Percentiles rank a stretch among this genome's conserved stretches.
Conservation (phyloP, 164 flowering plant species). For the Sextonia rubra region DNA sequence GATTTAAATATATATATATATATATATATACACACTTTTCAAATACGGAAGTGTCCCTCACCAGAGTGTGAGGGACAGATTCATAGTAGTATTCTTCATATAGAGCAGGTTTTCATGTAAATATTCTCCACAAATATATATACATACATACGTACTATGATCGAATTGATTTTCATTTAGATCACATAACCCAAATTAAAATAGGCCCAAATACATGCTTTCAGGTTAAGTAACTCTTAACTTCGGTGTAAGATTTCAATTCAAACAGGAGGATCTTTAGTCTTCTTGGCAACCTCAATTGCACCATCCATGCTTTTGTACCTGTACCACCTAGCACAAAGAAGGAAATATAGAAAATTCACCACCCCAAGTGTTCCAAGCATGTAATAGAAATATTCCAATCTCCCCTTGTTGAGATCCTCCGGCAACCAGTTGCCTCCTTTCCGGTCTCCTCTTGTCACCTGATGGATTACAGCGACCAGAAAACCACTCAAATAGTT, state of each 20-base stretch:
- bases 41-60: too few relatives aligned
- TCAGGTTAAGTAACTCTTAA: background rate
- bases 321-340: constrained; percentile 38
- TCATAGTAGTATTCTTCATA: too few relatives aligned
- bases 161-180: too few relatives aligned
- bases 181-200: too few relatives aligned
- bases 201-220: background rate
- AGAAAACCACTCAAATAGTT: constrained; percentile 45
- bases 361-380: constrained; percentile 27
- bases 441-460: constrained; percentile 1
- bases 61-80: too few relatives aligned
- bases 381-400: constrained; percentile 44
- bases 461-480: constrained; percentile 21
- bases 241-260: too few relatives aligned
- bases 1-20: too few relatives aligned
- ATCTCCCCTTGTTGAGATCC: constrained; percentile 45
- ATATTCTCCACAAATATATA: too few relatives aligned
- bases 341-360: constrained; percentile 39
- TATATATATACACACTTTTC: too few relatives aligned
- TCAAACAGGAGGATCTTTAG: background rate
- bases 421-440: constrained; percentile 41
- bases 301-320: constrained; percentile 28
- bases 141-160: too few relatives aligned
- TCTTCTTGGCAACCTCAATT: background rate
- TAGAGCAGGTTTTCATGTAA: too few relatives aligned